A percentile compares a stretch with the other conserved stretches of the same genome.
These are phyloP conservation scores for Xenosphaeropsis pyriputrescens DNA, from an alignment of 2,329 filamentous ascomycete genomes.

Conservation along the genomic window DNA sequence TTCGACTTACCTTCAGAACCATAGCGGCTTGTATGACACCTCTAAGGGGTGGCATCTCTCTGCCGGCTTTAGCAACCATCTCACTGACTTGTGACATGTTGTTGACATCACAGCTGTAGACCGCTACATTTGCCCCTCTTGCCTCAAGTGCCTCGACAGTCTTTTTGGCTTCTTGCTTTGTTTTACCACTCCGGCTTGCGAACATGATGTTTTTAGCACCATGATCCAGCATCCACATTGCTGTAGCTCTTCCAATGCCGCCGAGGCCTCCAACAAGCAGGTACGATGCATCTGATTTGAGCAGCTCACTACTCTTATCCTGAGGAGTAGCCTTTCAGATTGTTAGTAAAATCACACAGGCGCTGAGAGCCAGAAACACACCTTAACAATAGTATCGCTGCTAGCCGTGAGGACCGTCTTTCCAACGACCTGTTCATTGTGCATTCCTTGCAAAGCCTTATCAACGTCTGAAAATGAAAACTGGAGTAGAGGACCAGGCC, in stretches of 20 bases:
- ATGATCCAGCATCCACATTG: slow-evolving; percentile 3
- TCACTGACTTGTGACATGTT: slow-evolving; percentile 4
- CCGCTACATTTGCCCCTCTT: neutral
- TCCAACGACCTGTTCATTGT: too few species aligned
- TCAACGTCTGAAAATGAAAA: too few species aligned
- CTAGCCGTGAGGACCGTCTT: too few species aligned
- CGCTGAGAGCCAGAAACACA: too few species aligned
- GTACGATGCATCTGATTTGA: slow-evolving; percentile 6
- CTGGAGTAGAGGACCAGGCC: too few species aligned
- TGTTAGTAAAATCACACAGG: too few species aligned
- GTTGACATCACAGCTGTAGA: neutral
- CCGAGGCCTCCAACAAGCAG: slow-evolving; percentile 10
- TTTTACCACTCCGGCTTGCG: slow-evolving; percentile 6
- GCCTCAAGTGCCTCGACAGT: slow-evolving; percentile 3
- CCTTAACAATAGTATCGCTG: too few species aligned
- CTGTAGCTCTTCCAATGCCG: slow-evolving; percentile 7
- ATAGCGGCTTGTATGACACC: slow-evolving; percentile 19
- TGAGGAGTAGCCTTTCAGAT: too few species aligned
- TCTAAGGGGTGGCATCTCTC: slow-evolving; percentile 3
- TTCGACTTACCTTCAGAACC: slow-evolving; percentile 11
- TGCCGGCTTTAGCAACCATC: slow-evolving; percentile 3
- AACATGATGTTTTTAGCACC: slow-evolving; percentile 7
- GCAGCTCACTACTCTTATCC: too few species aligned
- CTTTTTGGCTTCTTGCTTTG: slow-evolving; percentile 6
- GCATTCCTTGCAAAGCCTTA: too few species aligned